Percentiles rank a stretch among this genome's conserved stretches.
phyloP scores from a whole-genome alignment of 2,329 filamentous ascomycete species.

The Plectosphaerella sp. region DNA sequence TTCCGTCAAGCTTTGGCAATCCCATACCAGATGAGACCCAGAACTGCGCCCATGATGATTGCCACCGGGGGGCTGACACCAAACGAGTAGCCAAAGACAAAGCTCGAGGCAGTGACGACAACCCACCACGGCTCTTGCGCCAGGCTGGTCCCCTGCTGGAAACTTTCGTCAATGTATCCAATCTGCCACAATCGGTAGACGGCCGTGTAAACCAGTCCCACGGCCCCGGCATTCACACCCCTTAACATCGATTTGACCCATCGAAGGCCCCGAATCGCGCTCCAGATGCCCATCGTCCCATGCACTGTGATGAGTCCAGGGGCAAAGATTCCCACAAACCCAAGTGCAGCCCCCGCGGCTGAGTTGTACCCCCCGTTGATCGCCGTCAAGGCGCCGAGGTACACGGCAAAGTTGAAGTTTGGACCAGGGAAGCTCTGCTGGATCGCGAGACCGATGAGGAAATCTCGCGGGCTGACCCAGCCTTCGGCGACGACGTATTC shows the following conservation, averaged over 20 bases:
- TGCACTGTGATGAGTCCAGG: constrained; percentile 39
- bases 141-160: constrained; percentile 44
- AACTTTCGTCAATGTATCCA: constrained; percentile 49
- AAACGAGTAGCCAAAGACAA: background rate
- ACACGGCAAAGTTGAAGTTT: constrained; percentile 46
- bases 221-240: constrained; percentile 55
- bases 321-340: constrained; percentile 41
- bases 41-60: background rate
- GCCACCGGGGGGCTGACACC: background rate
- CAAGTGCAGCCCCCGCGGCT: constrained; percentile 41
- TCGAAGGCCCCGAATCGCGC: constrained; percentile 36
- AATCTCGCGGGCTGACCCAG: constrained; percentile 62
- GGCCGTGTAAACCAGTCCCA: constrained; percentile 59
- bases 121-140: constrained; percentile 61
- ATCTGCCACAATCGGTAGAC: constrained; percentile 61
- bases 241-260: constrained; percentile 45
- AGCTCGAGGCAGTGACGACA: constrained; percentile 43
- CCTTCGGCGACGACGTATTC: constrained; percentile 55
- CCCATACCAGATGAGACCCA: constrained; percentile 1
- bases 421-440: constrained; percentile 59
- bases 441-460: constrained; percentile 62
- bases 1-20: background rate
- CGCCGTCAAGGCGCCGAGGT: constrained; percentile 45
- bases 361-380: constrained; percentile 27
- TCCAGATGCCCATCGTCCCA: constrained; percentile 46